phyloP scores from a whole-genome alignment of 257 asterid species.

The Handroanthus guayacan region DNA sequence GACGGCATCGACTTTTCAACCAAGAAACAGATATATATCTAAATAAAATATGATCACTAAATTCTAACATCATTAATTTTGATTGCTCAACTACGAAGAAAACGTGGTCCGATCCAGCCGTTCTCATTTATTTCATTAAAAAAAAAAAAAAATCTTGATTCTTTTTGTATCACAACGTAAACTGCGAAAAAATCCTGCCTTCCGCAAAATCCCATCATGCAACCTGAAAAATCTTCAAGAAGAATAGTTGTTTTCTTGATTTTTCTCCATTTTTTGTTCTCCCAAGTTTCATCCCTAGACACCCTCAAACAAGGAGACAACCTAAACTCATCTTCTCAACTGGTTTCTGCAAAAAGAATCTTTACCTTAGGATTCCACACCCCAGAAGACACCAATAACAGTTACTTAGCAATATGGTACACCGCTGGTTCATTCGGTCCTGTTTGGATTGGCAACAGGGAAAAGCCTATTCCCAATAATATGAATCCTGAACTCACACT shows the following conservation, averaged over 20 bases:
- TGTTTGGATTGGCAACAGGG: constrained; percentile 58
- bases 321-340: constrained; percentile 42
- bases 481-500: constrained; percentile 39
- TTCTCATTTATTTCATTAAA: too few species aligned
- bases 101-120: too few species aligned
- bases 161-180: too few species aligned
- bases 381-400: constrained; percentile 22
- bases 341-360: constrained; percentile 41
- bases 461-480: constrained; percentile 17
- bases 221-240: not conserved
- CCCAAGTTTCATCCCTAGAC: constrained; percentile 34
- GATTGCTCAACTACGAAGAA: too few species aligned
- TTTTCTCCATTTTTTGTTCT: constrained; percentile 1
- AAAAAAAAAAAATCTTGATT: too few species aligned
- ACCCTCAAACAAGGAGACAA: constrained; percentile 44
- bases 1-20: too few species aligned
- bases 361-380: constrained; percentile 55
- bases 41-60: too few species aligned
- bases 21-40: too few species aligned
- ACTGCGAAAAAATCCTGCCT: not conserved
- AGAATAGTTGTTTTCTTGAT: constrained; percentile 1
- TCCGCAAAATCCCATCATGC: not conserved
- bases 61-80: too few species aligned
- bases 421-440: not conserved
- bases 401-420: constrained; percentile 52